Evolutionary conservation across 352 stramenopile species (phyloP), one percentile per base, ranked within the genome.

Genomic region (Elongisporangium undulatum): DNA sequence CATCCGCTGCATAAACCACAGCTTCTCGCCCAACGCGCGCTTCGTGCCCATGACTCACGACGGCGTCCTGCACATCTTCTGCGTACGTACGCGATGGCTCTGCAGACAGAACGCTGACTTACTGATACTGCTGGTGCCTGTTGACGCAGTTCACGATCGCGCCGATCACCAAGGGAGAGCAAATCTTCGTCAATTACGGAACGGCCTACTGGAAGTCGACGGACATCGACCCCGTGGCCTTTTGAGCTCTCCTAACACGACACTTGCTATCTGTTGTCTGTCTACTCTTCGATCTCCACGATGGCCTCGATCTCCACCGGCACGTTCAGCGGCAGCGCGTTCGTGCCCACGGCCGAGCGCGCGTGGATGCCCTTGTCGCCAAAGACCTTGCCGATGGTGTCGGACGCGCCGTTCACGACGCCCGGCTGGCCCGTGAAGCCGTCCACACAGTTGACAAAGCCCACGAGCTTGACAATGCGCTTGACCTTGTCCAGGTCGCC

Each of bases 251-350:
- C 49, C 8, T 45, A 45, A 45, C 34, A 45, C 34, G 34, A 45
- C 3, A 39, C n/a, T 34, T 17, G 49, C 48, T 15, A 19, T 21
- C 16, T 49, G 6, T 24, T 29, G 15, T 17, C 21, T 29, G 13
- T 21, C 67, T 82, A 88, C 53, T 96, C 75, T 56, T 98, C 85
- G 49, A 99, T 72, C 79, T 99, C 93, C 17, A 98, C 85, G 61
- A 99, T 90, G 59, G 93, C 90, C 77, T 99, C 97, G 34, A 99
- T 90, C 82, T 99, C 96, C 6, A 99, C 96, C 48, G 93, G 87
- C 51, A 99, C 92, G 66, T 98, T 97, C 41, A 99, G 76, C 49
- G 97, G 96, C 55, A 99, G 74, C 16, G 95, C 94, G 71, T 97
- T 99, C 15, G 95, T 98, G 59, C 97, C 96, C 53, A 99, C 96